Evolutionary conservation across 495 filamentous ascomycete species (phyloP).

Genomic region (Aspergillus cristatus): DNA sequence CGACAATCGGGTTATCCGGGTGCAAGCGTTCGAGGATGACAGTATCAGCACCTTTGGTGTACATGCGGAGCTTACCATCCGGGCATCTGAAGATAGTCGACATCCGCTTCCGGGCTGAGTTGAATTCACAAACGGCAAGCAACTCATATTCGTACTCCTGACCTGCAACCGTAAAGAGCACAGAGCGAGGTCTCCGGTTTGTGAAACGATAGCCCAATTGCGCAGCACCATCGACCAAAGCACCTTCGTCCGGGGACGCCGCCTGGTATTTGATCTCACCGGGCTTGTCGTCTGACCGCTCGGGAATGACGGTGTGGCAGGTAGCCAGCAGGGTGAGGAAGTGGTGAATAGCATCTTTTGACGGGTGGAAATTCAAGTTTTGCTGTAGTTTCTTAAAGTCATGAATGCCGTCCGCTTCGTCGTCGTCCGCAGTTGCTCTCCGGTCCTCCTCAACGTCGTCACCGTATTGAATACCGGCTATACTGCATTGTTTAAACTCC

Average conservation of each 20-base stretch:
- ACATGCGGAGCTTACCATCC: constrained; percentile 87
- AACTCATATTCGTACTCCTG: constrained; percentile 78
- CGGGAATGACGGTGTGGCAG: constrained; percentile 97
- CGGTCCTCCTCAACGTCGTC: constrained; percentile 91
- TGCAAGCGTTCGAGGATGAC: constrained; percentile 87
- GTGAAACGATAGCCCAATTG: constrained; percentile 79
- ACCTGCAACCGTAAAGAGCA: constrained; percentile 67
- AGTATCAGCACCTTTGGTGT: constrained; percentile 96
- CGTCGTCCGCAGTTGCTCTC: constrained; percentile 66
- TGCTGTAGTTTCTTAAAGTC: constrained; percentile 71
- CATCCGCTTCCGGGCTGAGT: constrained; percentile 97
- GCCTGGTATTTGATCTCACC: constrained; percentile 93
- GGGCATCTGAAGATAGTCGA: constrained; percentile 94
- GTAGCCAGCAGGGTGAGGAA: constrained; percentile 82
- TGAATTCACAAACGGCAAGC: constrained; percentile 95
- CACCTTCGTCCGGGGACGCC: constrained; percentile 94
- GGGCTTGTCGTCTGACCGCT: constrained; percentile 63
- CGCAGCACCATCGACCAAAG: constrained; percentile 87
- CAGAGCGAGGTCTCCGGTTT: constrained; percentile 78
- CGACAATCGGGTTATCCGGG: constrained; percentile 71
- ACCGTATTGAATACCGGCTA: constrained; percentile 88
- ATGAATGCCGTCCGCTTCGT: constrained; percentile 69
- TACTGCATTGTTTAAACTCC: constrained; percentile 94
- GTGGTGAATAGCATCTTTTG: constrained; percentile 67
- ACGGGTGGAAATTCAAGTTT: constrained; percentile 64